Evolutionary conservation across 2,329 filamentous ascomycete species (phyloP).

Genomic region (Ophiostoma tasmaniense): DNA sequence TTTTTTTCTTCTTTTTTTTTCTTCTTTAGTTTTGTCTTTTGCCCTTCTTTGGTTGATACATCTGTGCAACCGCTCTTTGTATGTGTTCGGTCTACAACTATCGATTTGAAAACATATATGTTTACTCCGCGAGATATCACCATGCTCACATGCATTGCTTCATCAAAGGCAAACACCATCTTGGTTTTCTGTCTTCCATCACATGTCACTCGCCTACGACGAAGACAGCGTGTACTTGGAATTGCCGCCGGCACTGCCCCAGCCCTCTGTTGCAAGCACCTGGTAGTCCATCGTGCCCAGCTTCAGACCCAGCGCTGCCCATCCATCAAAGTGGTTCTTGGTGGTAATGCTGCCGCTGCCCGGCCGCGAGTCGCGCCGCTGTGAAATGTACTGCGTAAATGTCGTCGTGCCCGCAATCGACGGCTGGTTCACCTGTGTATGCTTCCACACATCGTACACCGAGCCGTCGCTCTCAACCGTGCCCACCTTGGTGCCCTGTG

Average conservation of each 20-base stretch:
- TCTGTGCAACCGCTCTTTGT: too few relatives aligned
- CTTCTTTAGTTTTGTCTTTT: too few relatives aligned
- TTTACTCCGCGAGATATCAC: too few relatives aligned
- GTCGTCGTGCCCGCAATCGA: conserved; percentile 39
- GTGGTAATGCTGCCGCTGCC: conserved; percentile 40
- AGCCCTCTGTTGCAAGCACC: conserved; percentile 45
- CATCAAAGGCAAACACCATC: neutral
- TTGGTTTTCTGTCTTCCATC: neutral
- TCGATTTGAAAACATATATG: too few relatives aligned
- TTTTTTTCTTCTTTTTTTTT: too few relatives aligned
- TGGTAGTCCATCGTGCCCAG: conserved; percentile 42
- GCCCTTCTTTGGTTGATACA: too few relatives aligned
- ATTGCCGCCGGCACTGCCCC: conserved; percentile 26
- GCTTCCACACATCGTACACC: conserved; percentile 30
- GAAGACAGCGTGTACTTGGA: conserved; percentile 26
- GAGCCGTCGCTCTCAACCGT: conserved; percentile 28
- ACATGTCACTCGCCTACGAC: neutral
- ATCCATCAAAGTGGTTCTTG: conserved; percentile 44
- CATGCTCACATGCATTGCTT: neutral
- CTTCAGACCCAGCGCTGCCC: conserved; percentile 38
- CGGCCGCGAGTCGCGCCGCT: conserved; percentile 37
- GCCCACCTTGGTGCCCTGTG: conserved; percentile 27
- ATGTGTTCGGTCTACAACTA: too few relatives aligned
- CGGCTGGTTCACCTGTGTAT: conserved; percentile 34
- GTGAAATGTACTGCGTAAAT: conserved; percentile 43